A percentile compares a stretch with the other conserved stretches of the same genome.
Evolutionary conservation across 2,329 filamentous ascomycete species (phyloP).

Genomic region (Acrocalymma vagum): DNA sequence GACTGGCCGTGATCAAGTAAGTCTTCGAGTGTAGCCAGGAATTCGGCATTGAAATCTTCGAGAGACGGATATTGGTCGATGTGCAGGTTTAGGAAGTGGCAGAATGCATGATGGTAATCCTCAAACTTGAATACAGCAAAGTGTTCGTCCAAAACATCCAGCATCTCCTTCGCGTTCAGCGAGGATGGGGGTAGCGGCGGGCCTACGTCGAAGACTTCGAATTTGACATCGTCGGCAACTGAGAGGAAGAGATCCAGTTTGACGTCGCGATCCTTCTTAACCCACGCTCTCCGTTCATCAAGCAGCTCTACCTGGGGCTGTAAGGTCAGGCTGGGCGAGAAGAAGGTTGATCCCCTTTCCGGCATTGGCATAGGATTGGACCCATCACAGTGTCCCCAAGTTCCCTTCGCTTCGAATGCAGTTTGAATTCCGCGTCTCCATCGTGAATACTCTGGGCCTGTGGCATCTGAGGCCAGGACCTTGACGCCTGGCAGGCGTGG

Average conservation of each 20-base stretch:
- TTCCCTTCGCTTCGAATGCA: slow-evolving; percentile 39
- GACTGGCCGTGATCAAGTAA: slow-evolving; percentile 43
- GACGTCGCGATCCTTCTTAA: slow-evolving; percentile 45
- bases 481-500: slow-evolving; percentile 40
- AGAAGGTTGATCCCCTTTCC: slow-evolving; percentile 28
- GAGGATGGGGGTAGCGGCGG: slow-evolving; percentile 43
- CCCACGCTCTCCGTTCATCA: slow-evolving; percentile 44
- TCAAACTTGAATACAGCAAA: slow-evolving; percentile 42
- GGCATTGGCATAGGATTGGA: slow-evolving; percentile 44
- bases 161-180: slow-evolving; percentile 41
- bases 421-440: slow-evolving; percentile 42
- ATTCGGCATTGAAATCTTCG: slow-evolving; percentile 46
- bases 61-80: slow-evolving; percentile 42
- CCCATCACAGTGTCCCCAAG: slow-evolving; percentile 45
- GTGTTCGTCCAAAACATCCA: slow-evolving; percentile 37
- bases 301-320: slow-evolving; percentile 43
- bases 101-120: slow-evolving; percentile 47
- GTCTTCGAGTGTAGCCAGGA: slow-evolving; percentile 39
- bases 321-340: slow-evolving; percentile 27
- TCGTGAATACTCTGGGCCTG: slow-evolving; percentile 40
- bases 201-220: slow-evolving; percentile 45
- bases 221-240: slow-evolving; percentile 45
- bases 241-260: slow-evolving; percentile 48
- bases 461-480: slow-evolving; percentile 32
- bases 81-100: slow-evolving; percentile 47